Conservation (phyloP, 176 grass and related monocot species). For the Guadua angustifolia region DNA sequence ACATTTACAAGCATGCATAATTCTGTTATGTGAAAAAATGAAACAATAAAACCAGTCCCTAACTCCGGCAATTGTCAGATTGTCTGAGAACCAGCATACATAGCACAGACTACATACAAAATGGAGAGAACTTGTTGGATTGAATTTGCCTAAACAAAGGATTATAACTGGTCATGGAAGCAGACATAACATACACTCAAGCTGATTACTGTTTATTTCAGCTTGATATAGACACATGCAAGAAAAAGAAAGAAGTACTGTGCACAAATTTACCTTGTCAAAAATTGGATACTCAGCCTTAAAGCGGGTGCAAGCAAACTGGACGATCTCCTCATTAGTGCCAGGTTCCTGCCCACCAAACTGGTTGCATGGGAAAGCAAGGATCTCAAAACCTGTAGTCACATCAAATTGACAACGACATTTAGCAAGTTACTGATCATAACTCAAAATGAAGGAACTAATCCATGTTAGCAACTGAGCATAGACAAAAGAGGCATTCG, state of each 20-base stretch:
- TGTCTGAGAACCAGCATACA: constrained; percentile 1
- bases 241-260: background rate
- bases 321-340: constrained; percentile 82
- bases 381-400: constrained; percentile 77
- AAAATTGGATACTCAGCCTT: constrained; percentile 89
- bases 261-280: constrained; percentile 64
- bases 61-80: background rate
- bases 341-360: constrained; percentile 85
- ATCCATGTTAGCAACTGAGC: constrained; percentile 22
- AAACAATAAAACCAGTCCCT: background rate
- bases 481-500: background rate
- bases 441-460: background rate
- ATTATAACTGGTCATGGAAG: background rate
- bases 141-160: background rate
- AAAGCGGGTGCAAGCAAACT: constrained; percentile 91
- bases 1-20: background rate
- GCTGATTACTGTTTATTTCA: background rate
- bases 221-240: background rate
- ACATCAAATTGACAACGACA: constrained; percentile 28
- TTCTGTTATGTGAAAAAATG: background rate
- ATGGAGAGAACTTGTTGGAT: constrained; percentile 6
- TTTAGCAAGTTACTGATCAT: constrained; percentile 19
- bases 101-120: background rate
- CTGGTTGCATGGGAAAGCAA: constrained; percentile 96
- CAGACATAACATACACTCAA: background rate